Evolutionary conservation across 2,329 filamentous ascomycete genomes (phyloP), one percentile per base, ranked within the genome.

Genomic region (Pyricularia grisea): DNA sequence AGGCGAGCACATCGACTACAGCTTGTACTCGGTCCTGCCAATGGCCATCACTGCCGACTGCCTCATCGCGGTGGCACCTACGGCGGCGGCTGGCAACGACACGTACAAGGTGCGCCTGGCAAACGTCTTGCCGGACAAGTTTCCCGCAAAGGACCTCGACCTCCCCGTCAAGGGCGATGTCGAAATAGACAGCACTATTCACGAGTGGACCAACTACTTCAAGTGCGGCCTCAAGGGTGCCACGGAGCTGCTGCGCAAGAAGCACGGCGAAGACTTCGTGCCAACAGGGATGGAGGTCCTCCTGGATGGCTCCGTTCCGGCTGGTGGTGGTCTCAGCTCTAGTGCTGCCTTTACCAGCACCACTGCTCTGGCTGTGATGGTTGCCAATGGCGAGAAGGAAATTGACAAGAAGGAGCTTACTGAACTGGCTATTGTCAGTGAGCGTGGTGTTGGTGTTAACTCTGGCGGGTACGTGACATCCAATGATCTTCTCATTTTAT

Each of bases 181-280:
- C n/a, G 86, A 72, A 27, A 97, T 99, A 74, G 93, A 98, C 78
- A 87, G 92, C 9, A 89, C 88, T 23, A 87, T 90, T 73, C 91
- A 96, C 73, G 93, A 97, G 80, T 99, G 95, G 95, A 92, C 93
- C 70, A 99, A 98, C 78, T 99, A 99, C 84, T 98, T 99, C 87
- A 96, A 95, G 81, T 92, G 93, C 68, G 95, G 95, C 0, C 83
- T 98, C 67, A 84, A 88, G 50, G 95, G 94, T 33, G 94, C 94
- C 0, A 81, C 97, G 69, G 87, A 92, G 74, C 83, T 97, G 70
- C 82, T 99, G 72, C 85, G 88, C 76, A 87, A 89, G 79, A 90
- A 90, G 77, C 76, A 84, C 33, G 86, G 87, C 42, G 81, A 83
- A 11, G 81, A 80, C 65, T 91, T 93, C 76, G 83, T 83, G 63